These are phyloP conservation scores for Camellia oleifera DNA, from an alignment of 179 eudicot genomes.

Conservation along the genomic window DNA sequence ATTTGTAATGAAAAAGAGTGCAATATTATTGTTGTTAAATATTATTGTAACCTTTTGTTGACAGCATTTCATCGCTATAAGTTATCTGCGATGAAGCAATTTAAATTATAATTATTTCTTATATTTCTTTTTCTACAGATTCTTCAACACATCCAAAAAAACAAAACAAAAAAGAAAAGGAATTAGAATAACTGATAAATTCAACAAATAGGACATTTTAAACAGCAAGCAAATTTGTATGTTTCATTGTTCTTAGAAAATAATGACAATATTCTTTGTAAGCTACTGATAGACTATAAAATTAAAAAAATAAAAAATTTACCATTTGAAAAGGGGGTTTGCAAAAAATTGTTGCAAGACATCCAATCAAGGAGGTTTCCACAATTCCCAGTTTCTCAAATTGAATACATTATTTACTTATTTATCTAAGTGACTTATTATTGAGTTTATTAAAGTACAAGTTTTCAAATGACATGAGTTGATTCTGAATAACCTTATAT, in stretches of 20 bases:
- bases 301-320: neutral
- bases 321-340: neutral
- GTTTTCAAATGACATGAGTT: no score
- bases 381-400: neutral
- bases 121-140: neutral
- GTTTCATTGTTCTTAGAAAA: neutral
- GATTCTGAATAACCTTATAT: no score
- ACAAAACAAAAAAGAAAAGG: neutral
- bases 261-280: neutral
- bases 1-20: neutral
- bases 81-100: no score
- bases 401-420: neutral
- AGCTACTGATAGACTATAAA: neutral
- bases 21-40: neutral
- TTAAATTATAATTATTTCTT: no score
- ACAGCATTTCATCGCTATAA: no score
- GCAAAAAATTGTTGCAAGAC: neutral
- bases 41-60: neutral
- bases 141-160: neutral
- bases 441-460: neutral
- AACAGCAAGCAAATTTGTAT: neutral
- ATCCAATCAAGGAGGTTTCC: neutral
- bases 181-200: neutral
- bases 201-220: neutral
- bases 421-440: neutral